Evolutionary conservation across 768 basidiomycete genomes (phyloP), one percentile per base, ranked within the genome.

Genomic region (Tephrocybe sp.): DNA sequence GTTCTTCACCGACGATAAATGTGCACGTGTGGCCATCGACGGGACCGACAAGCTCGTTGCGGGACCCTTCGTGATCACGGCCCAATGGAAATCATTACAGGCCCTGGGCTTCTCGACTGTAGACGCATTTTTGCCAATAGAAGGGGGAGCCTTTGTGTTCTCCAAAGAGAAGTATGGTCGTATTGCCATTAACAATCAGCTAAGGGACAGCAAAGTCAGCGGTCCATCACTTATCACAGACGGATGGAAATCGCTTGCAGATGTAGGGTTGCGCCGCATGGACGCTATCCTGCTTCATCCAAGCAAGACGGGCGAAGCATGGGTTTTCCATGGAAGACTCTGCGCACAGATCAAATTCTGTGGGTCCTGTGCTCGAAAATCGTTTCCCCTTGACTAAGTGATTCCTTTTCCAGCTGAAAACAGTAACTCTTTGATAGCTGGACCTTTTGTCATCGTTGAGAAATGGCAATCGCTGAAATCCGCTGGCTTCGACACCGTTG

Each of bases 91-190:
- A 12, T 46, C 44, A 5, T n/a, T 46, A 4, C 34, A 46, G 34
- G 31, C 9, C 11, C 44, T 46, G 3, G 44, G 44, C 15, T 46
- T 46, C 34, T 26, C 44, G 21, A 35, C 44, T 18, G 44, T 46
- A 4, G 44, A 46, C 25, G 44, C 44, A 3, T 36, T 46, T 36
- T 19, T 46, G 21, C 44, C 31, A 2, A 22, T 24, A 5, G 36
- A 34, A 13, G 34, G 44, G 5, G 44, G 44, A 7, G 44, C 44
- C 3, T 46, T 19, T 12, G 31, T 46, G 2, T 46, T 46, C 36
- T 46, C 44, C 18, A 32, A 32, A 19, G 44, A 46, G 9, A 46
- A 46, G 44, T 46, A 46, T 19, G 44, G 44, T 11, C 44, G 44
- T 22, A 46, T 46, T 16, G 31, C 44, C 32, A 46, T 46, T 36